These are phyloP conservation scores for Pleurotus pulmonarius DNA, from an alignment of 768 basidiomycete genomes.

Conservation along the genomic window DNA sequence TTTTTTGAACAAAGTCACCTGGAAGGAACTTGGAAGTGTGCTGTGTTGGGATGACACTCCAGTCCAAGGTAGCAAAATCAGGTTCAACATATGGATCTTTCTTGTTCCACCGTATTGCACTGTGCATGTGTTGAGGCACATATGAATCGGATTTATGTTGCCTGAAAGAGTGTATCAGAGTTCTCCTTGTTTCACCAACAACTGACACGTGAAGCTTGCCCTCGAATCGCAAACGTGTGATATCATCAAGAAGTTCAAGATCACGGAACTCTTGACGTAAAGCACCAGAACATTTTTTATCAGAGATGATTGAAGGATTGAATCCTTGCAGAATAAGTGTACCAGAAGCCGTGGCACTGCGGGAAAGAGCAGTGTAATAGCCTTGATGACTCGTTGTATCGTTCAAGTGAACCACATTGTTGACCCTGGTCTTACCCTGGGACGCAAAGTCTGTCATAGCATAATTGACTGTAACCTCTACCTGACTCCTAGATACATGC, in stretches of 20 bases:
- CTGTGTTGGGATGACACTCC: background rate
- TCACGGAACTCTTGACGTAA: constrained; percentile 10
- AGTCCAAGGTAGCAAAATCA: background rate
- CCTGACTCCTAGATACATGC: no score
- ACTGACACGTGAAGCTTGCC: constrained; percentile 12
- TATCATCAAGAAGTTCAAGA: no score
- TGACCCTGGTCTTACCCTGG: no score
- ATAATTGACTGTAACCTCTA: no score
- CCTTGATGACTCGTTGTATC: constrained; percentile 2
- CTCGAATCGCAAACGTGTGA: no score
- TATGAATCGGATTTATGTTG: no score
- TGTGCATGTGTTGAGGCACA: no score
- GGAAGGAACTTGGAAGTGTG: background rate
- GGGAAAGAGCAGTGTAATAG: background rate
- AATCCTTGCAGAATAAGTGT: constrained; percentile 15
- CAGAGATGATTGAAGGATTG: constrained; percentile 15
- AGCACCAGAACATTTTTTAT: constrained; percentile 17
- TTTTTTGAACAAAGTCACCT: background rate
- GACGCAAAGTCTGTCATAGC: no score
- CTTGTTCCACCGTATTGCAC: background rate
- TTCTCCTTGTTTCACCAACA: constrained; percentile 14
- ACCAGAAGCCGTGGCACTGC: constrained; percentile 14
- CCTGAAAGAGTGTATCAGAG: background rate
- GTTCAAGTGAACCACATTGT: constrained; percentile 5
- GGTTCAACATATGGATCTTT: background rate